Evolutionary conservation across 495 filamentous ascomycete species (phyloP).

Genomic region (Penicillium dipodomyicola): DNA sequence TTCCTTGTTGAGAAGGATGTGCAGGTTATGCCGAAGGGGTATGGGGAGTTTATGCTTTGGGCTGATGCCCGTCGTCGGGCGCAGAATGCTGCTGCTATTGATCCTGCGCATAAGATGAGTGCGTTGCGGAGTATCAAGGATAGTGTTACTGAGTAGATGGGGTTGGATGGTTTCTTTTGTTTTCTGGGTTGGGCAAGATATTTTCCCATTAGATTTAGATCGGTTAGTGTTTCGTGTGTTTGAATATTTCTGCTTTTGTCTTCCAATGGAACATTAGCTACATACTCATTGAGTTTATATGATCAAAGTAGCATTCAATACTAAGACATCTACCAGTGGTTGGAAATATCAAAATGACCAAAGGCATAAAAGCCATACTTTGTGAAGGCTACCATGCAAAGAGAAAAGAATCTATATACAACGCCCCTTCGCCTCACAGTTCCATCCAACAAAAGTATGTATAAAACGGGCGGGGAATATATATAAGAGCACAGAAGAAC

Average conservation of each 20-base stretch:
- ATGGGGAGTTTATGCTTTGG: conserved; percentile 78
- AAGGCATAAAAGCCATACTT: not conserved
- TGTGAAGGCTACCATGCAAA: conserved; percentile 7
- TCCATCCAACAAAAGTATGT: conserved; percentile 7
- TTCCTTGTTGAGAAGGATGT: conserved; percentile 72
- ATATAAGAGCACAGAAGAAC: not conserved
- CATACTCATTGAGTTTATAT: not conserved
- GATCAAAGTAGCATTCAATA: not conserved
- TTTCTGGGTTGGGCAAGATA: not conserved
- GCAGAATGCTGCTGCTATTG: conserved; percentile 41
- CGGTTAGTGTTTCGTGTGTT: not conserved
- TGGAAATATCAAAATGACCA: not conserved
- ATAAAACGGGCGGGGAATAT: conserved; percentile 3
- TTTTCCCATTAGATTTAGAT: not conserved
- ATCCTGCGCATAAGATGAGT: conserved; percentile 36
- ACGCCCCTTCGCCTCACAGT: conserved; percentile 8
- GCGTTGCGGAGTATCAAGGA: conserved; percentile 41
- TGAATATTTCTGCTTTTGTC: not conserved
- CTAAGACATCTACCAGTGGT: not conserved
- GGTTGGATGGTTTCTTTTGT: not conserved
- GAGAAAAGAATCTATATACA: conserved; percentile 7
- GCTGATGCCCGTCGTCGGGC: conserved; percentile 67
- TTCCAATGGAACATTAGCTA: not conserved
- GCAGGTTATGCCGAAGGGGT: conserved; percentile 71
- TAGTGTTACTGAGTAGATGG: conserved; percentile 46